Evolutionary conservation across 2,329 filamentous ascomycete species (phyloP).

Genomic region (Aspergillus sp.): DNA sequence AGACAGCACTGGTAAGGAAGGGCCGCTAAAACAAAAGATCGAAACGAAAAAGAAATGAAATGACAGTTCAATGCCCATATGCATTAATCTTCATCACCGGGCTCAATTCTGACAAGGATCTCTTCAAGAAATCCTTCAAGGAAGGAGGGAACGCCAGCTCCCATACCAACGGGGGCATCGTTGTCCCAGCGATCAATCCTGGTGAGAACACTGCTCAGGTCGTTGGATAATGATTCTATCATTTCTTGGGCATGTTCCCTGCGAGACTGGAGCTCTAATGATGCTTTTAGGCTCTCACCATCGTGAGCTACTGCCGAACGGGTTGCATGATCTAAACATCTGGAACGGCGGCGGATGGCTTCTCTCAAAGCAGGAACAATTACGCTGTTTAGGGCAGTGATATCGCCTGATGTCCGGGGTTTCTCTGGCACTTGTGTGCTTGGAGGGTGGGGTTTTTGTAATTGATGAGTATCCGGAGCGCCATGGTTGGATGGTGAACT

Average conservation of each 20-base stretch:
- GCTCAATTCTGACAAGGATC: constrained; percentile 86
- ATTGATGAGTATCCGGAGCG: constrained; percentile 7
- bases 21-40: neutral
- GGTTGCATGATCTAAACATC: constrained; percentile 51
- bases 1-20: constrained; percentile 2
- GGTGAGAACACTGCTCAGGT: constrained; percentile 77
- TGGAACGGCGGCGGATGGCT: constrained; percentile 75
- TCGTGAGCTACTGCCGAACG: constrained; percentile 46
- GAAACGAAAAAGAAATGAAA: neutral
- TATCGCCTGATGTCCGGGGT: constrained; percentile 53
- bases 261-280: constrained; percentile 56
- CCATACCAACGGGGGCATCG: constrained; percentile 88
- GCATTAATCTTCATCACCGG: constrained; percentile 47
- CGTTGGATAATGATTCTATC: constrained; percentile 76
- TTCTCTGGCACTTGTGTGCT: constrained; percentile 17
- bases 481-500: constrained; percentile 8
- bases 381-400: constrained; percentile 86
- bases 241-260: constrained; percentile 80
- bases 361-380: constrained; percentile 91
- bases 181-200: constrained; percentile 90
- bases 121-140: constrained; percentile 92
- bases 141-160: constrained; percentile 82
- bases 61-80: neutral
- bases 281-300: constrained; percentile 50
- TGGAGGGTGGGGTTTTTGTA: constrained; percentile 13